Percentiles rank a stretch among this genome's conserved stretches.
phyloP scores from a whole-genome alignment of 257 asterid genomes.

The Solanum rostratum region DNA sequence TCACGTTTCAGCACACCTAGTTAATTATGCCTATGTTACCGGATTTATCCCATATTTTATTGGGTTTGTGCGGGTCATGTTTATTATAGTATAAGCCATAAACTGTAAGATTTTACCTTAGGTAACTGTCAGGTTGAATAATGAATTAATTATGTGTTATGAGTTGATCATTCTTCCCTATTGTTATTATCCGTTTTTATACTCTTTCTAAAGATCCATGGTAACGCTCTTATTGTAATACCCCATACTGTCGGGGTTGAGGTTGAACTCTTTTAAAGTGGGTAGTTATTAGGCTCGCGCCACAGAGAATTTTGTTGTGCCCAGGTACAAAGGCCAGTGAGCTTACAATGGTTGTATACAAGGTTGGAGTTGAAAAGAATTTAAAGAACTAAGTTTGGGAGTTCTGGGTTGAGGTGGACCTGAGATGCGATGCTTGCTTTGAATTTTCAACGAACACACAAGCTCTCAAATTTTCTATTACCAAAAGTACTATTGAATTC shows the following conservation, averaged over 20 bases:
- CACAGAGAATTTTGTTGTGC: neutral
- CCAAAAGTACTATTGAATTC: neutral
- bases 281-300: neutral
- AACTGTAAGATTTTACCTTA: neutral
- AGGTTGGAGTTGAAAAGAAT: neutral
- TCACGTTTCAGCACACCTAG: neutral
- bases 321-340: neutral
- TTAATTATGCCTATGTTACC: neutral
- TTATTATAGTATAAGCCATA: neutral
- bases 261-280: neutral
- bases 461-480: neutral
- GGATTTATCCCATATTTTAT: neutral
- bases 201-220: neutral
- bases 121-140: neutral
- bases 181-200: neutral
- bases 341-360: neutral
- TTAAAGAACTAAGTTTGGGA: too few species aligned
- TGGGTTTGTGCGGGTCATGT: neutral
- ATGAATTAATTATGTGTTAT: neutral
- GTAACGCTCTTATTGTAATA: neutral
- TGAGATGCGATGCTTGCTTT: too few species aligned
- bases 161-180: neutral
- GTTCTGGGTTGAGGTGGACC: too few species aligned
- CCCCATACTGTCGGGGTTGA: neutral
- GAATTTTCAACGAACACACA: neutral